These are phyloP conservation scores for Auricularia heimuer DNA, from an alignment of 768 basidiomycete genomes.

Conservation along the genomic window DNA sequence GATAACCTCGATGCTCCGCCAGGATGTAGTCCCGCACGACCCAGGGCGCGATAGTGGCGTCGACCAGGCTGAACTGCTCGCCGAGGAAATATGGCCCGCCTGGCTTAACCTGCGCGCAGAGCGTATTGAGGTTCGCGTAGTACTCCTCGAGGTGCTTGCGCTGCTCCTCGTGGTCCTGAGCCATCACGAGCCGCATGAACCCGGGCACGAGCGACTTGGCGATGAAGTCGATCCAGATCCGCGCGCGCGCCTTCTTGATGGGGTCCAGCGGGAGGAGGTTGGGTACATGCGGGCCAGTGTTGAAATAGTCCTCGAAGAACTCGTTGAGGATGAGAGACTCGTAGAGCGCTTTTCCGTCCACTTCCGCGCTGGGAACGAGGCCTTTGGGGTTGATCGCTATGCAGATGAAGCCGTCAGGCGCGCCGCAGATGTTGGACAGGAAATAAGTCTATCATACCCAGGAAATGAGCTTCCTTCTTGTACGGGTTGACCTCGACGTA, in stretches of 20 bases:
- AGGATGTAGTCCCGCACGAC: slow-evolving; percentile 38
- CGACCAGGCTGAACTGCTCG: slow-evolving; percentile 42
- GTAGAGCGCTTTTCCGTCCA: slow-evolving; percentile 43
- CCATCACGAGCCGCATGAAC: slow-evolving; percentile 39
- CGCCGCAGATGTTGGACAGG: no score
- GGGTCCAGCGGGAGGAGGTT: slow-evolving; percentile 45
- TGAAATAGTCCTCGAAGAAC: slow-evolving; percentile 54
- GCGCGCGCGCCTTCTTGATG: slow-evolving; percentile 37
- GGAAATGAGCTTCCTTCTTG: slow-evolving; percentile 51
- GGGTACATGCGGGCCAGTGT: slow-evolving; percentile 25
- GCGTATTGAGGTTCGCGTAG: slow-evolving; percentile 27
- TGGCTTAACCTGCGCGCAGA: slow-evolving; percentile 23
- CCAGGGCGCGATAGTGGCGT: slow-evolving; percentile 50
- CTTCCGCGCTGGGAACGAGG: slow-evolving; percentile 52
- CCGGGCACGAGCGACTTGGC: slow-evolving; percentile 43
- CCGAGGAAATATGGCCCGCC: slow-evolving; percentile 48
- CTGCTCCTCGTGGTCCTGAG: slow-evolving; percentile 28
- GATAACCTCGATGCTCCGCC: slow-evolving; percentile 39
- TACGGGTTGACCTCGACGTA: slow-evolving; percentile 62
- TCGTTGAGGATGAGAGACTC: slow-evolving; percentile 57
- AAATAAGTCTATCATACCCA: slow-evolving; percentile 23
- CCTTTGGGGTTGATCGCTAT: slow-evolving; percentile 57
- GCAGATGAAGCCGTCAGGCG: slow-evolving; percentile 10
- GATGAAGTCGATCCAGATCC: slow-evolving; percentile 49
- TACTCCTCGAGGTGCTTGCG: slow-evolving; percentile 20